Base-by-base conservation (phyloP, 2,329 filamentous ascomycete species). In the Endoconidiophora laricicola region DNA sequence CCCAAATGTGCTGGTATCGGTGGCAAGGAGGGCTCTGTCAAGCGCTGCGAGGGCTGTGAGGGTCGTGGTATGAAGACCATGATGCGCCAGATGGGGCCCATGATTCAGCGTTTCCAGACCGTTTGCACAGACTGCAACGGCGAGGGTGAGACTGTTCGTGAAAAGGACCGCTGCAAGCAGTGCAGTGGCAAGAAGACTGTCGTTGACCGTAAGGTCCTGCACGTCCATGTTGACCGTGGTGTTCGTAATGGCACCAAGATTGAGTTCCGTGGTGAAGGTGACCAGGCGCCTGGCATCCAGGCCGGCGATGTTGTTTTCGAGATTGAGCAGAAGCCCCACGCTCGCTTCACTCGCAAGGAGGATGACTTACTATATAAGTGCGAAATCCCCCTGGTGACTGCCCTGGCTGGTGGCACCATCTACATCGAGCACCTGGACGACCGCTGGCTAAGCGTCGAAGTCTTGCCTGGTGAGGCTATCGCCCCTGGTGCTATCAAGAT, bases 31-130 rank as follows among this genome's bases (percentile, higher is more conserved):
- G 91, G 91, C 56, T 86, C 91, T n/a, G 90, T 96, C 57, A 90
- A 88, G 71, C 85, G 83, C 61, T 98, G 91, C 68, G 63, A 78
- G 39, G 84, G 86, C 61, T 98, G 91, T 66, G 86, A 94, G 60
- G 91, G 91, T 57, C 79, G 83, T 56, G 91, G 91, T 67, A 94
- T 95, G 85, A 96, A 96, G 83, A 95, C 86, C 39, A 96, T 98
- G 90, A 95, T 98, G 91, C 84, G 93, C 64, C 91, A 98, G 70
- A 96, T 98, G 88, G 91, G 91, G 47, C 91, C 91, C 54, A 98
- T 98, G 91, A 96, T 98, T 59, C 93, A 98, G 71, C 86, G 91
- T 52, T 98, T 98, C 79, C 91, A 98, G 74, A 96, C 90, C 26
- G 88, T 95, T 60, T 98, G 91, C 76, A 85, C 88, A 24, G 93